phyloP scores from a whole-genome alignment of 1,139 yeast genomes.

The Geotrichum citri-aurantii region DNA sequence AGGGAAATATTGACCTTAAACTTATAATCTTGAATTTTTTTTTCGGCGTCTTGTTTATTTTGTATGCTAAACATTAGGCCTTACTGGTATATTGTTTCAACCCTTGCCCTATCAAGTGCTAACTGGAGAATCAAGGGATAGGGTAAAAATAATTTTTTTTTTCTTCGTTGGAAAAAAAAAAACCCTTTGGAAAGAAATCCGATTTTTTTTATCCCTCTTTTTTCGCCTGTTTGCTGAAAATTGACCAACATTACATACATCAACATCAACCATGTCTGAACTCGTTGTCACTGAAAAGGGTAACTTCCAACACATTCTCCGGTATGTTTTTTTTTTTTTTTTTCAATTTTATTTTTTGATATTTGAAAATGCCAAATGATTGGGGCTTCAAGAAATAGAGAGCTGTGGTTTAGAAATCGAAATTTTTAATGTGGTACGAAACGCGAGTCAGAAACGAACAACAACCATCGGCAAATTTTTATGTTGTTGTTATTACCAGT shows the following conservation, averaged over 20 bases:
- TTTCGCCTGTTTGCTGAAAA: constrained; percentile 8
- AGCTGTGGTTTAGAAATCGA: background rate
- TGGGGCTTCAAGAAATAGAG: background rate
- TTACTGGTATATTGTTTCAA: background rate
- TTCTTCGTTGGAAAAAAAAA: background rate
- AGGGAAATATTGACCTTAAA: background rate
- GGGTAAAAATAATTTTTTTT: background rate
- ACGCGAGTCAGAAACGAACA: background rate
- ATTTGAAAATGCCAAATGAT: too few species aligned
- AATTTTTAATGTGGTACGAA: background rate
- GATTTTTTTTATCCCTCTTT: constrained; percentile 1
- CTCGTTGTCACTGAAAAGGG: constrained; percentile 99
- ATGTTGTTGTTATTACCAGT: too few species aligned
- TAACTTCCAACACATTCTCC: constrained; percentile 99
- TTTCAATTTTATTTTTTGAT: background rate
- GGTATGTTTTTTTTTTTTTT: constrained; percentile 54
- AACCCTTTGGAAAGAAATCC: background rate
- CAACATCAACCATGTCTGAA: constrained; percentile 54
- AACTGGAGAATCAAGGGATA: background rate
- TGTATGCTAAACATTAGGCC: too few species aligned
- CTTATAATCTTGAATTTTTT: too few species aligned
- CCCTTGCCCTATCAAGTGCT: background rate
- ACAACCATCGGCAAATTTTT: background rate
- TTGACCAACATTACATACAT: constrained; percentile 4
- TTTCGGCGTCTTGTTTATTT: too few species aligned